Evolutionary conservation across 176 grass and related monocot genomes (phyloP).

Genomic region (Aegilops sharonensis): DNA sequence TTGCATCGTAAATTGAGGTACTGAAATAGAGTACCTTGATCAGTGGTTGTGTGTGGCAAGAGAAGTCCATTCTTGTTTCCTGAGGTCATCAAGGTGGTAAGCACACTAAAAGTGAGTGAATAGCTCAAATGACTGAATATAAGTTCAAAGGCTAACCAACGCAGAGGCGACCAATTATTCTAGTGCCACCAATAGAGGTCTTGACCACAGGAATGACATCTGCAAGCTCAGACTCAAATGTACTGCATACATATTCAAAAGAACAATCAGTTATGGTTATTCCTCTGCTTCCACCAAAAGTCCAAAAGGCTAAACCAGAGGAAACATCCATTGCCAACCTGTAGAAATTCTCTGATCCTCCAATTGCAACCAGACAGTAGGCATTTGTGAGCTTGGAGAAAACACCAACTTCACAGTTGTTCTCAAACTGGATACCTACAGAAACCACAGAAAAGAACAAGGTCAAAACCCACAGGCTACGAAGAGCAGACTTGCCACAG

Average conservation of each 20-base stretch:
- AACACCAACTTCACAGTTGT: constrained; percentile 89
- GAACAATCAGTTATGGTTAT: not conserved
- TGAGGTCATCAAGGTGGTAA: constrained; percentile 28
- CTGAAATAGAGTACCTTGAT: constrained; percentile 65
- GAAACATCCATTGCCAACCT: constrained; percentile 39
- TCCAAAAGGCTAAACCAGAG: not conserved
- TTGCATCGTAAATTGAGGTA: not conserved
- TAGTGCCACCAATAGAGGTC: constrained; percentile 85
- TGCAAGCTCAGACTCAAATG: constrained; percentile 87
- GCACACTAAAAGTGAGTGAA: not conserved
- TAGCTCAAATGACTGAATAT: not conserved
- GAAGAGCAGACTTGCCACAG: not conserved
- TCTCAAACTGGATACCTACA: constrained; percentile 93
- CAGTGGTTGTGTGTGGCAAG: constrained; percentile 90
- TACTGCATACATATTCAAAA: constrained; percentile 37
- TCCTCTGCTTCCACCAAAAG: not conserved
- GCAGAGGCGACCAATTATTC: constrained; percentile 85
- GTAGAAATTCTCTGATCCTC: constrained; percentile 98
- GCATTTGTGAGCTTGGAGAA: constrained; percentile 98
- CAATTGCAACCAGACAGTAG: constrained; percentile 91
- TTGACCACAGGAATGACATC: constrained; percentile 91
- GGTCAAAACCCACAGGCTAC: not conserved
- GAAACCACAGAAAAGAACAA: not conserved
- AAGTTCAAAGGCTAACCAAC: constrained; percentile 55
- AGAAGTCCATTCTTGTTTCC: constrained; percentile 99